Evolutionary conservation across 176 grass and related monocot species (phyloP).

Genomic region (Cenchrus fungigraminus): DNA sequence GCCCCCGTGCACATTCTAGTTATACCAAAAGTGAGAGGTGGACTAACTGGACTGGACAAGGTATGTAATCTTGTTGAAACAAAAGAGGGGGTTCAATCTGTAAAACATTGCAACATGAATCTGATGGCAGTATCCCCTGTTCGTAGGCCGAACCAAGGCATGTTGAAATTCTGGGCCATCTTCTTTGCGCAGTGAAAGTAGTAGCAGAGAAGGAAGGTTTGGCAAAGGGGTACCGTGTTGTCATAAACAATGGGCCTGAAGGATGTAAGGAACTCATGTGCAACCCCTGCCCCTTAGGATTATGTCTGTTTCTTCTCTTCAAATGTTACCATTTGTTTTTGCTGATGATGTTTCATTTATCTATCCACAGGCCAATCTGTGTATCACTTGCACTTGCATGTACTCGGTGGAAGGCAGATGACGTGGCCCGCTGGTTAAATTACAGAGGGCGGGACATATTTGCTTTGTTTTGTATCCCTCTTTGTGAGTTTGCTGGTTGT

Average conservation of each 20-base stretch:
- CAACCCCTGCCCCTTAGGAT: background rate
- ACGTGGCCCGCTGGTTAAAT: slow-evolving; percentile 85
- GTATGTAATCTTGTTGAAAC: slow-evolving; percentile 5
- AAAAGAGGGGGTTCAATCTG: background rate
- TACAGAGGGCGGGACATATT: background rate
- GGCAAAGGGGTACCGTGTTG: slow-evolving; percentile 66
- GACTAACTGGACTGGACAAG: slow-evolving; percentile 79
- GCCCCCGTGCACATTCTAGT: slow-evolving; percentile 87
- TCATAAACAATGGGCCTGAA: slow-evolving; percentile 87
- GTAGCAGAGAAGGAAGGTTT: slow-evolving; percentile 94
- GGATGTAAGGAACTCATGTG: slow-evolving; percentile 67
- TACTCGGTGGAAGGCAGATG: slow-evolving; percentile 90
- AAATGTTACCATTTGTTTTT: background rate
- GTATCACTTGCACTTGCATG: slow-evolving; percentile 87
- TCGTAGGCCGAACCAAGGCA: slow-evolving; percentile 80
- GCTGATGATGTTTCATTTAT: background rate
- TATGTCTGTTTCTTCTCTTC: background rate
- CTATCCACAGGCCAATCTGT: slow-evolving; percentile 80
- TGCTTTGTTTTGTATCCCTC: background rate
- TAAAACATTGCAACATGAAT: background rate
- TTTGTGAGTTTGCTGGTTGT: background rate
- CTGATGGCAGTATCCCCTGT: background rate
- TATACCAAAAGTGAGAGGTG: slow-evolving; percentile 82
- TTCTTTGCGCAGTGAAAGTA: slow-evolving; percentile 77
- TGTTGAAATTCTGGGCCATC: slow-evolving; percentile 76